Percentiles rank a stretch among this genome's conserved stretches.
Evolutionary conservation across 768 basidiomycete genomes (phyloP).

Genomic region (Amanita polypyramis): DNA sequence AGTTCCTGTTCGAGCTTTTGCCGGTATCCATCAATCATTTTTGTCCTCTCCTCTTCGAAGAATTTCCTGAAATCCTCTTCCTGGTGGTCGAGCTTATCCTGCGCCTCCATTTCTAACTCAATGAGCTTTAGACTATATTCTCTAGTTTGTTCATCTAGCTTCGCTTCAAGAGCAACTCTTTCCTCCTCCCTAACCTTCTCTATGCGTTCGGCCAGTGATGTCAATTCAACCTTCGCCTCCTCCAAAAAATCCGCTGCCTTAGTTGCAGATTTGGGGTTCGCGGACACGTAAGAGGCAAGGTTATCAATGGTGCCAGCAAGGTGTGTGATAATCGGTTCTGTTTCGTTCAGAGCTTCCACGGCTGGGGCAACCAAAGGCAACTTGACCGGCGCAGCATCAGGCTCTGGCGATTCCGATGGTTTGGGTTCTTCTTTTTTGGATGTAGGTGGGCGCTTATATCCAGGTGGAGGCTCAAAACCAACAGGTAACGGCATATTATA

Average conservation of each 20-base stretch:
- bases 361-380: slow-evolving; percentile 79
- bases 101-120: slow-evolving; percentile 76
- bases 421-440: slow-evolving; percentile 27
- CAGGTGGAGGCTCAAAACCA: slow-evolving; percentile 90
- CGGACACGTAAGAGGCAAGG: slow-evolving; percentile 73
- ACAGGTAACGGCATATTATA: slow-evolving; percentile 77
- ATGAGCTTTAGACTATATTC: slow-evolving; percentile 78
- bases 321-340: slow-evolving; percentile 90
- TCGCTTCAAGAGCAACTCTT: slow-evolving; percentile 45
- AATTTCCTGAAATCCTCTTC: slow-evolving; percentile 79
- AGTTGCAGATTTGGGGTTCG: slow-evolving; percentile 55
- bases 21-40: slow-evolving; percentile 68
- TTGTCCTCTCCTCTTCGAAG: slow-evolving; percentile 68
- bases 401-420: slow-evolving; percentile 15
- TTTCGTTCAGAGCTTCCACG: slow-evolving; percentile 56
- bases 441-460: slow-evolving; percentile 57
- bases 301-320: slow-evolving; percentile 90
- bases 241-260: slow-evolving; percentile 71
- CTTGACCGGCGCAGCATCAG: slow-evolving; percentile 19
- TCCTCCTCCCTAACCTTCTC: slow-evolving; percentile 77
- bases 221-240: slow-evolving; percentile 72
- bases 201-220: slow-evolving; percentile 65
- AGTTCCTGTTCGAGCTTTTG: slow-evolving; percentile 82
- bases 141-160: slow-evolving; percentile 71
- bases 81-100: slow-evolving; percentile 77